phyloP scores from a whole-genome alignment of 108 stramenopile genomes.

The Craspedostauros australis region DNA sequence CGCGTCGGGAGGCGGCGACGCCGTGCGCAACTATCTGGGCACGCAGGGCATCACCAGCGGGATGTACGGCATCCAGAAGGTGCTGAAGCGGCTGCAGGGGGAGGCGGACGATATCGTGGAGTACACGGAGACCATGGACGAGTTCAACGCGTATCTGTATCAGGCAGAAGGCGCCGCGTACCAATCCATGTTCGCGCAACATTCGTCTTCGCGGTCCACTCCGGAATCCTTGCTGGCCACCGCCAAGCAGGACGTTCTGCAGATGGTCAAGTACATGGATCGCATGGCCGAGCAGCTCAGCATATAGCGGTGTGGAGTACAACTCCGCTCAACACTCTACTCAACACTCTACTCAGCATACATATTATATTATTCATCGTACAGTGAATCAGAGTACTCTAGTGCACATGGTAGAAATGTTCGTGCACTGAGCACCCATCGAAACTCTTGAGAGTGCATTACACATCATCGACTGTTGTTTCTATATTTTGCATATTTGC shows the following conservation, averaged over 20 bases:
- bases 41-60: constrained; percentile 44
- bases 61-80: constrained; percentile 55
- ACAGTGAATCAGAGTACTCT: too few relatives aligned
- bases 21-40: constrained; percentile 49
- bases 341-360: too few relatives aligned
- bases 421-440: too few relatives aligned
- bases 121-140: constrained; percentile 46
- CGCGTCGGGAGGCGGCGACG: constrained; percentile 44
- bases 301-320: too few relatives aligned
- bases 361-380: too few relatives aligned
- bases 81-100: constrained; percentile 34
- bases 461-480: too few relatives aligned
- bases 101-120: constrained; percentile 57
- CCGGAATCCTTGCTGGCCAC: constrained; percentile 43
- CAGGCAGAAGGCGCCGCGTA: constrained; percentile 60
- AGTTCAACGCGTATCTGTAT: constrained; percentile 47
- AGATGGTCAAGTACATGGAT: constrained; percentile 44
- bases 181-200: constrained; percentile 52
- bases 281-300: constrained; percentile 36
- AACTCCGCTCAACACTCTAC: too few relatives aligned
- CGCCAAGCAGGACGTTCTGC: constrained; percentile 36
- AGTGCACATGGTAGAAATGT: too few relatives aligned
- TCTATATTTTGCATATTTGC: too few relatives aligned
- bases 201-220: constrained; percentile 43
- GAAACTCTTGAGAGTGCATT: too few relatives aligned